Percentiles rank a stretch among this genome's conserved stretches.
These are phyloP conservation scores for Fusarium sp. DNA, from an alignment of 2,329 filamentous ascomycete genomes.

Conservation along the genomic window DNA sequence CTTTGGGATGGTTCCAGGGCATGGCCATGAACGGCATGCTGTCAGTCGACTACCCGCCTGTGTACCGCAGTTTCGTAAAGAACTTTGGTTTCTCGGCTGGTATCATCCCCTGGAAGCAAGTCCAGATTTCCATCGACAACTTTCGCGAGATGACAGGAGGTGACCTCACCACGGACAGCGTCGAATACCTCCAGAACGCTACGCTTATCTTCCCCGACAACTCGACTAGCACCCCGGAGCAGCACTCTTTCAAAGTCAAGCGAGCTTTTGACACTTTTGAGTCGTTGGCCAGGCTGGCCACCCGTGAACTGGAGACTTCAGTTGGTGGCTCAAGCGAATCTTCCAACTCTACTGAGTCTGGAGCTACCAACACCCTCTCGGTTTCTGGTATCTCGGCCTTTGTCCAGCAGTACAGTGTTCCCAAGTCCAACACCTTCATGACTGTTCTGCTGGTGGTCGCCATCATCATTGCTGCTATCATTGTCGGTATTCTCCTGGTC, in stretches of 20 bases:
- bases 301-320: slow-evolving; percentile 60
- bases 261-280: slow-evolving; percentile 59
- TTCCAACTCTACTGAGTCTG: slow-evolving; percentile 40
- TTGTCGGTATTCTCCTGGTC: slow-evolving; percentile 84
- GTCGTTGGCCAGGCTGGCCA: slow-evolving; percentile 61
- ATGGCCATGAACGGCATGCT: slow-evolving; percentile 97
- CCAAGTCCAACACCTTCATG: slow-evolving; percentile 94
- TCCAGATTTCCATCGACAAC: slow-evolving; percentile 83
- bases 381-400: slow-evolving; percentile 83
- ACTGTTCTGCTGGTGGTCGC: slow-evolving; percentile 88
- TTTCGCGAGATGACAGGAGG: slow-evolving; percentile 85
- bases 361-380: slow-evolving; percentile 51
- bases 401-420: slow-evolving; percentile 83
- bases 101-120: slow-evolving; percentile 78
- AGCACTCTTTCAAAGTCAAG: slow-evolving; percentile 58
- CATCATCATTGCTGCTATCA: slow-evolving; percentile 82
- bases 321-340: slow-evolving; percentile 50
- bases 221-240: slow-evolving; percentile 55
- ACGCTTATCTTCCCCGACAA: slow-evolving; percentile 75
- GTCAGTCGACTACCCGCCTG: slow-evolving; percentile 82
- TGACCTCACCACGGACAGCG: slow-evolving; percentile 81
- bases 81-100: slow-evolving; percentile 95
- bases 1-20: slow-evolving; percentile 89
- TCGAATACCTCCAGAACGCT: slow-evolving; percentile 74
- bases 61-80: slow-evolving; percentile 88